phyloP scores from a whole-genome alignment of 2,329 filamentous ascomycete species.

The Phialophora expanda region DNA sequence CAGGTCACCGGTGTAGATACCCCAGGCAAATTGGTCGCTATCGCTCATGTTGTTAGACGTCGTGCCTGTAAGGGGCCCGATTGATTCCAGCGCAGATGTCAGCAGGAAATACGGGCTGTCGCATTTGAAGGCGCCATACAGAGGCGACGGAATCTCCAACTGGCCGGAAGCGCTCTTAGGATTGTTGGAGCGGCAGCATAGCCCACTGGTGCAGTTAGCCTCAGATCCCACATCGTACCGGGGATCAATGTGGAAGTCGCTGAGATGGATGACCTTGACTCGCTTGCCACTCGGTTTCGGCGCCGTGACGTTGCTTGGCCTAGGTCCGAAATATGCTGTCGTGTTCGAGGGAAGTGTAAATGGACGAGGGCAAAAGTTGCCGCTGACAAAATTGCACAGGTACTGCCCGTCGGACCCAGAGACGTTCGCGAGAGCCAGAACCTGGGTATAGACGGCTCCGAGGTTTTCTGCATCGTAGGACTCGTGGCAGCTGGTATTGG shows the following conservation, averaged over 20 bases:
- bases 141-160: conserved; percentile 55
- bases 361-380: conserved; percentile 56
- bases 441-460: conserved; percentile 63
- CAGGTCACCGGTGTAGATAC: conserved; percentile 63
- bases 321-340: conserved; percentile 59
- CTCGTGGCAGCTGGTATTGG: conserved; percentile 55
- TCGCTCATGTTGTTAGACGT: conserved; percentile 48
- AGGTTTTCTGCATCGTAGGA: conserved; percentile 56
- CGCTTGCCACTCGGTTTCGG: conserved; percentile 59
- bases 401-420: conserved; percentile 61
- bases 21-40: conserved; percentile 55
- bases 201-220: conserved; percentile 57
- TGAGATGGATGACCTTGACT: conserved; percentile 63
- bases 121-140: conserved; percentile 62
- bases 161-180: conserved; percentile 42
- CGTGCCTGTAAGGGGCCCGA: conserved; percentile 63
- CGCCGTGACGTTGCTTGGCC: conserved; percentile 52
- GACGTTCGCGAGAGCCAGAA: conserved; percentile 60
- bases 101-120: conserved; percentile 65
- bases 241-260: conserved; percentile 62
- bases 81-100: conserved; percentile 61
- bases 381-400: conserved; percentile 60
- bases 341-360: conserved; percentile 53
- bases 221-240: conserved; percentile 60
- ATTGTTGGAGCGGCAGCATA: conserved; percentile 59